Percentiles rank a stretch among this genome's conserved stretches.
phyloP scores from a whole-genome alignment of 2,329 filamentous ascomycete species.

The Sarocladium brachiariae region DNA sequence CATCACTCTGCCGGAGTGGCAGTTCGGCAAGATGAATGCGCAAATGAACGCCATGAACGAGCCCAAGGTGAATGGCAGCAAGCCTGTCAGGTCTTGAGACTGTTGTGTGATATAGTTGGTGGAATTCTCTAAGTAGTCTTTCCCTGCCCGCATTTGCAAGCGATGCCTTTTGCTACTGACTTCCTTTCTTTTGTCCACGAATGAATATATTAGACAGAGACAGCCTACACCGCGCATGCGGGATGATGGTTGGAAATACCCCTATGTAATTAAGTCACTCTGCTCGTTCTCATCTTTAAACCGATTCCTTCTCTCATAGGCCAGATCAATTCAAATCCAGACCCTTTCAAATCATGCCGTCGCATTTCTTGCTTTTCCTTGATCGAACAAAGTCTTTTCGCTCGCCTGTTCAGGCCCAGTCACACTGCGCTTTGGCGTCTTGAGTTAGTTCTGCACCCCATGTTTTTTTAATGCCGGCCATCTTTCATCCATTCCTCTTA shows the following conservation, averaged over 20 bases:
- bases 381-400: too few species aligned
- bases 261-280: neutral
- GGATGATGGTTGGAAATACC: conserved; percentile 1
- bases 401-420: too few species aligned
- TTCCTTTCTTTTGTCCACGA: neutral
- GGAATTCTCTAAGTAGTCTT: neutral
- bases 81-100: neutral
- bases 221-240: too few species aligned
- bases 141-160: neutral
- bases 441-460: too few species aligned
- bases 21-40: conserved; percentile 44
- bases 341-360: too few species aligned
- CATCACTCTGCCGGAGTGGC: conserved; percentile 73
- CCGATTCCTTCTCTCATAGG: too few species aligned
- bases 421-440: too few species aligned
- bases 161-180: neutral
- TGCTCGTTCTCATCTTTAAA: neutral
- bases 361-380: too few species aligned
- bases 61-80: conserved; percentile 11
- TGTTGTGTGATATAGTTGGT: neutral
- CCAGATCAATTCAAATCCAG: too few species aligned
- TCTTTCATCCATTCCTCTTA: neutral
- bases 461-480: neutral
- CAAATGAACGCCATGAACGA: conserved; percentile 24
- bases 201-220: neutral